Evolutionary conservation across 2,329 filamentous ascomycete genomes (phyloP).

Genomic region (Pyrenochaeta sp.): DNA sequence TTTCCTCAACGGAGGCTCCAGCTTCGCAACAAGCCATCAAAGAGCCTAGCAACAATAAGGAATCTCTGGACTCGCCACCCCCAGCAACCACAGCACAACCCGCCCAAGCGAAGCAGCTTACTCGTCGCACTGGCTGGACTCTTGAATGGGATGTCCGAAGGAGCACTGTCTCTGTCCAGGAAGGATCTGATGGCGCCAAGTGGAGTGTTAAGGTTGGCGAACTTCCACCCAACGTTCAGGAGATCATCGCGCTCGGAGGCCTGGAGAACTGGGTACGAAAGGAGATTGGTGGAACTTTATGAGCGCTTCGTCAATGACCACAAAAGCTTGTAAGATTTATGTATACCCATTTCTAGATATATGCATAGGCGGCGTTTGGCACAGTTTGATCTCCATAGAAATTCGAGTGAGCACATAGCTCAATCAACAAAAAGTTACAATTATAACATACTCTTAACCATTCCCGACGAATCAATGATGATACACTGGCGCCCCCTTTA

Average conservation of each 20-base stretch:
- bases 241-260: conserved; percentile 66
- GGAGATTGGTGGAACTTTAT: conserved; percentile 60
- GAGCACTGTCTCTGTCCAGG: conserved; percentile 73
- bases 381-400: not conserved
- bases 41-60: conserved; percentile 60
- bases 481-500: conserved; percentile 28
- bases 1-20: conserved; percentile 44
- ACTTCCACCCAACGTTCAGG: conserved; percentile 84
- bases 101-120: conserved; percentile 63
- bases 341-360: conserved; percentile 26
- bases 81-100: conserved; percentile 45
- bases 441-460: not conserved
- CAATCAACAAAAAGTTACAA: not conserved
- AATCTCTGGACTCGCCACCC: conserved; percentile 59
- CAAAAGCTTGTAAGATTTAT: conserved; percentile 13
- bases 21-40: conserved; percentile 51
- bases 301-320: conserved; percentile 1
- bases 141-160: conserved; percentile 80
- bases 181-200: conserved; percentile 69
- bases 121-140: conserved; percentile 81
- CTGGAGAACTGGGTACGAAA: conserved; percentile 84
- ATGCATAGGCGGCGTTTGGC: conserved; percentile 19
- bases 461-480: conserved; percentile 15
- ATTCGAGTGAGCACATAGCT: not conserved
- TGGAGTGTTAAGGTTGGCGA: conserved; percentile 87